Conservation (phyloP, 192 early-diverging fungal genomes). For the Gonapodya prolifera region DNA sequence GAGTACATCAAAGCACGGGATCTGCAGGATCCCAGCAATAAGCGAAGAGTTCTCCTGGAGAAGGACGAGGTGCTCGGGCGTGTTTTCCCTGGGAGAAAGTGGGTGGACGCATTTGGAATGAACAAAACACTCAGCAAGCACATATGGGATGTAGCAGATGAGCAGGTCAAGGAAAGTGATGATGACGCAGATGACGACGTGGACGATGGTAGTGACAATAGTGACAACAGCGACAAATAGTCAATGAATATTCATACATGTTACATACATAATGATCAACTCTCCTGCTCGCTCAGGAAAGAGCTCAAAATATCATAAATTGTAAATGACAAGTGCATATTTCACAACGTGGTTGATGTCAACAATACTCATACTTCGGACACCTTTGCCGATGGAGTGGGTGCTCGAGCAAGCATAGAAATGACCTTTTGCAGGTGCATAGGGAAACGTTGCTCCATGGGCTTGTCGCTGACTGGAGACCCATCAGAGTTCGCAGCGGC, state of each 20-base stretch:
- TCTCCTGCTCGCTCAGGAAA: background rate
- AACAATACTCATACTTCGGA: background rate
- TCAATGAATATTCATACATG: no score
- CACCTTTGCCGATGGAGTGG: background rate
- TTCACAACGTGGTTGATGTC: background rate
- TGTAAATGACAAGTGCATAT: background rate
- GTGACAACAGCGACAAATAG: no score
- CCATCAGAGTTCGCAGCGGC: background rate
- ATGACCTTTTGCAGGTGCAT: background rate
- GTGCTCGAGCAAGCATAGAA: background rate
- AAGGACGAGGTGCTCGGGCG: slow-evolving; percentile 28
- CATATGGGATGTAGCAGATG: slow-evolving; percentile 12
- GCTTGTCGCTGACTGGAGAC: background rate
- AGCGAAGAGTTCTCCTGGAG: slow-evolving; percentile 30
- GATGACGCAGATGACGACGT: background rate
- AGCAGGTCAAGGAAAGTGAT: background rate
- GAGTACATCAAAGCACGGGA: slow-evolving; percentile 40
- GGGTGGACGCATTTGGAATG: slow-evolving; percentile 46
- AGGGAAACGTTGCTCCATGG: background rate
- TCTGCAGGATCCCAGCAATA: slow-evolving; percentile 40
- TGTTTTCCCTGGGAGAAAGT: slow-evolving; percentile 27
- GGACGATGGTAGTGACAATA: background rate
- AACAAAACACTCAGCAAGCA: slow-evolving; percentile 43
- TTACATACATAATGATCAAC: no score
- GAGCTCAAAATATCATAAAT: background rate